Evolutionary conservation across 2,329 filamentous ascomycete species (phyloP), one percentile per base, ranked within the genome.

Genomic region (Curvularia sp.): DNA sequence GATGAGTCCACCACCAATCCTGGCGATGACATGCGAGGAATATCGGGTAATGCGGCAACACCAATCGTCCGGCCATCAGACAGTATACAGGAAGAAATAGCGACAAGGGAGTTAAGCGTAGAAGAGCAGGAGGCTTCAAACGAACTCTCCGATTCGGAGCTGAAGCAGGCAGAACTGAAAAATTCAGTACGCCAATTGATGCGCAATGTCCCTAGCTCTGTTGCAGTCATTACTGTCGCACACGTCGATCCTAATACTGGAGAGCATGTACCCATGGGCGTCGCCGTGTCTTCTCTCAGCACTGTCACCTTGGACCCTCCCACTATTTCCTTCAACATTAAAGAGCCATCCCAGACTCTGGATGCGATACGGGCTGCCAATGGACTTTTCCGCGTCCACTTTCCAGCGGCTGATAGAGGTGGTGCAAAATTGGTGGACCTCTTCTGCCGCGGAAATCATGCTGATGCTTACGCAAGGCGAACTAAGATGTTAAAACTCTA

Each of bases 291-390:
- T 3, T 88, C 86, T 1, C 83, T 89, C 73, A 86, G 77, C 59
- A 85, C 85, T 3, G 83, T 88, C 13, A 82, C 84, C 0, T 75
- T 88, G 3, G 69, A 78, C 28, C 86, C 86, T 1, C 84, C 86
- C 0, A 78, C 85, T n/a, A 78, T 88, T 25, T 86, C 84, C 1
- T 88, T 89, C 79, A 89, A 88, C 60, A 79, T 88, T 55, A 82
- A 81, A 50, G 65, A 80, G 1, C 84, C 84, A 1, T 87, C 85
- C 1, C 78, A 82, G 36, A 87, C 85, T 0, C 80, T 85, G 47
- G 78, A 81, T 52, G 84, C 84, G 6, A 83, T 88, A 19, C 81
- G 80, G 0, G 66, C 65, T 3, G 70, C 74, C 3, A 67, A 76
- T 0, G 68, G 70, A 9, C 62, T 46, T 18, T 83, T 88, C 60